Evolutionary conservation across 2,329 filamentous ascomycete species (phyloP).

Genomic region (Ophiostoma novo-ulmi): DNA sequence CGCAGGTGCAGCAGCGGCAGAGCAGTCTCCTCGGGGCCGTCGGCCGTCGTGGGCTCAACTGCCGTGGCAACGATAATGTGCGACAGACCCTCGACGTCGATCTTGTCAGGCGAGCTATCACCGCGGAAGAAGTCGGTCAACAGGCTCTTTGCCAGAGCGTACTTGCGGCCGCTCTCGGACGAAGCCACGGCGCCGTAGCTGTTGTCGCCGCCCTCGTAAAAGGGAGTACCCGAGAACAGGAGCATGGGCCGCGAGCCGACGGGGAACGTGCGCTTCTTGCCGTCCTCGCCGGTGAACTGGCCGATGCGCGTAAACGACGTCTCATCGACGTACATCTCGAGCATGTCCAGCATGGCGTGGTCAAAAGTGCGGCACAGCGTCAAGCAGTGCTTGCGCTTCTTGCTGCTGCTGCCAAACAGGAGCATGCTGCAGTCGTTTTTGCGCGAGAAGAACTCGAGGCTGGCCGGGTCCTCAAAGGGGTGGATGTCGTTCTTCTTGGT

Average conservation of each 20-base stretch:
- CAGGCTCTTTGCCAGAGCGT: conserved; percentile 80
- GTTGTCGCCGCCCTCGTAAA: conserved; percentile 51
- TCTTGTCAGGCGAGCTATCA: conserved; percentile 64
- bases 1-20: conserved; percentile 63
- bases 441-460: conserved; percentile 74
- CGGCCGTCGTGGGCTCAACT: conserved; percentile 49
- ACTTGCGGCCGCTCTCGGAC: conserved; percentile 37
- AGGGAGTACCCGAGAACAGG: conserved; percentile 73
- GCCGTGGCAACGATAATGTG: conserved; percentile 81
- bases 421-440: conserved; percentile 80
- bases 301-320: conserved; percentile 63
- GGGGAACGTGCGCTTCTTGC: conserved; percentile 51
- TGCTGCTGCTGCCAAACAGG: conserved; percentile 77
- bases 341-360: conserved; percentile 78
- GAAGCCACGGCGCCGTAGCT: conserved; percentile 53
- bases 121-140: conserved; percentile 89
- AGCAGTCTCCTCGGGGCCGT: conserved; percentile 26
- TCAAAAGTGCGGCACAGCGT: conserved; percentile 79
- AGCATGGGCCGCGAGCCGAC: conserved; percentile 85
- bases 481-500: conserved; percentile 88
- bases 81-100: conserved; percentile 92
- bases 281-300: conserved; percentile 50
- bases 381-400: conserved; percentile 91
- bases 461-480: conserved; percentile 72
- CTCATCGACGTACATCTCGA: conserved; percentile 84